A percentile compares a stretch with the other conserved stretches of the same genome.
Conservation (phyloP, 1,284 basidiomycete species). For the Pascua guehoae region DNA sequence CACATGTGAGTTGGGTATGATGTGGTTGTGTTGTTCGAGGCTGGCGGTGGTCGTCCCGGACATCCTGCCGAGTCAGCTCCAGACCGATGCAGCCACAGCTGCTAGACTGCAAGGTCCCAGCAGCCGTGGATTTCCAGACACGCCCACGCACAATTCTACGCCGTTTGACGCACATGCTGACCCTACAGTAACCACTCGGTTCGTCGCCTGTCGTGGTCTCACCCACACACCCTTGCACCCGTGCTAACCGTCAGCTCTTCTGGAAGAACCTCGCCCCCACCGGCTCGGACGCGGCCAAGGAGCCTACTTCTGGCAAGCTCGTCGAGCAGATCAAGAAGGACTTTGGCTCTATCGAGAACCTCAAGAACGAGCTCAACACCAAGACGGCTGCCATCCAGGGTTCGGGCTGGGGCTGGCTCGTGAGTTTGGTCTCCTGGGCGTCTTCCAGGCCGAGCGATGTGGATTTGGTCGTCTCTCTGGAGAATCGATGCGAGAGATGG, state of each 20-base stretch:
- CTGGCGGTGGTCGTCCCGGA: too few species aligned
- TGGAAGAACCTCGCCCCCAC: constrained; percentile 91
- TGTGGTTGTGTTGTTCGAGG: too few species aligned
- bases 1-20: constrained; percentile 48
- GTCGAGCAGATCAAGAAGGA: constrained; percentile 75
- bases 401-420: constrained; percentile 97
- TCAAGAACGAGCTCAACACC: constrained; percentile 77
- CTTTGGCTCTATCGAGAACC: constrained; percentile 75
- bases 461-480: background rate
- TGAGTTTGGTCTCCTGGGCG: constrained; percentile 46
- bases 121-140: background rate
- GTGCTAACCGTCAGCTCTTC: constrained; percentile 71
- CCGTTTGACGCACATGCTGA: background rate
- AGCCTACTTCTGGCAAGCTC: constrained; percentile 65
- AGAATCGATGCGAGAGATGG: too few species aligned
- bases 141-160: too few species aligned
- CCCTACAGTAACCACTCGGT: constrained; percentile 43
- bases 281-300: constrained; percentile 58
- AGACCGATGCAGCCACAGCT: too few species aligned
- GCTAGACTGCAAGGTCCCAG: too few species aligned
- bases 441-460: background rate
- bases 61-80: too few species aligned
- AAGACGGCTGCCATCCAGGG: constrained; percentile 93
- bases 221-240: background rate
- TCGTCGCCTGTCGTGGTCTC: constrained; percentile 4